Conservation (phyloP, 257 asterid genomes). For the Prunella vulgaris region DNA sequence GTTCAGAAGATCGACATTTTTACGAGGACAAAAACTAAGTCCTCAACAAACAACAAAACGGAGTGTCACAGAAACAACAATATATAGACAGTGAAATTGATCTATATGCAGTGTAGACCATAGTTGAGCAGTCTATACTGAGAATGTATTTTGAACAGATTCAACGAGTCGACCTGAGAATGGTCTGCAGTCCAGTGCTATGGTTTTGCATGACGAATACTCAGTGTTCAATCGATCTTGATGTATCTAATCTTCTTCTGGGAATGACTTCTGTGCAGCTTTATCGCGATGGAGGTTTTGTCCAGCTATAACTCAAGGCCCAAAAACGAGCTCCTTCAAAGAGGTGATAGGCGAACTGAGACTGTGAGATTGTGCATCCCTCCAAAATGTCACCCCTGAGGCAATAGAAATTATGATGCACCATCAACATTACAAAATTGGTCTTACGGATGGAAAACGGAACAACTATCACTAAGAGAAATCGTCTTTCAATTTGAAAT, state of each 20-base stretch:
- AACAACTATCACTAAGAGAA: neutral
- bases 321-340: conserved; percentile 67
- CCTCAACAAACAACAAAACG: neutral
- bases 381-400: conserved; percentile 74
- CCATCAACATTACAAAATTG: neutral
- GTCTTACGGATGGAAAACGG: neutral
- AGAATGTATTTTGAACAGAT: neutral
- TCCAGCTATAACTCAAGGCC: conserved; percentile 28
- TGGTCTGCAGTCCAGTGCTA: neutral
- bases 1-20: no score
- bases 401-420: neutral
- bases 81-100: neutral
- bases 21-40: neutral
- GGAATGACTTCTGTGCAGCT: neutral
- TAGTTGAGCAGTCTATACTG: neutral
- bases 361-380: conserved; percentile 63
- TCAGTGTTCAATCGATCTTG: neutral
- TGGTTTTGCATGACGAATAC: neutral
- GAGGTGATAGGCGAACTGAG: conserved; percentile 59
- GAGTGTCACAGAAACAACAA: neutral
- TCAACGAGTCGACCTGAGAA: neutral
- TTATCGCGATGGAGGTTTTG: neutral
- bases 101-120: neutral
- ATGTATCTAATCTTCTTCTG: neutral
- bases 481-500: neutral